Base-by-base conservation (phyloP, 192 early-diverging fungal genomes). In the Coemansia sp. region DNA sequence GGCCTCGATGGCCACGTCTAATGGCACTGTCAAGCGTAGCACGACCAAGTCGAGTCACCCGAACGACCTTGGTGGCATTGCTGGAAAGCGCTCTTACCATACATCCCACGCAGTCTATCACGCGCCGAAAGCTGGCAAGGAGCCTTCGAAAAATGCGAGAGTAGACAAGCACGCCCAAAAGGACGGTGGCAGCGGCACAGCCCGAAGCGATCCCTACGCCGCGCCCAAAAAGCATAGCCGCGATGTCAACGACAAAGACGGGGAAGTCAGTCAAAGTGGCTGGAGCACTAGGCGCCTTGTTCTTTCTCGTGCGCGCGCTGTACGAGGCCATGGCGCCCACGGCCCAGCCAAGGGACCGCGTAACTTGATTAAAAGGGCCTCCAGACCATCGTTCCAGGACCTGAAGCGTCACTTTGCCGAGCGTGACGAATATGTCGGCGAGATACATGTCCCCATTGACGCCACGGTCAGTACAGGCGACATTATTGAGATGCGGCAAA, bases 401-500 rank as follows among this genome's bases (percentile, higher is more conserved):
- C 8, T 78, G 11, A 15, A 21, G 48, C 61, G 66, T 51, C 76
- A 77, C 32, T 59, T 73, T 23, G 21, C 19, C 0, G 63, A 72
- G 32, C 65, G 31, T 64, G 41, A 45, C 0, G 62, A 42, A 27
- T 37, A 39, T 3, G 21, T 27, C 4, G 67, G 53, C n/a, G 60
- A 75, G 5, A 44, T 64, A 0, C 51, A 76, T 44, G 61, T 78
- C 11, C 76, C 81, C 4, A 75, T 78, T 15, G 65, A 55, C 31
- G 64, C 68, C 34, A 65, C 74, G 14, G 76, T 73, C 1, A 72
- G 58, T 57, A 77, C 69, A 1, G 81, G 81, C 32, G 81, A 84
- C 50, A 46, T 84, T 19, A 62, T 84, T 11, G 81, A 84, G 65
- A 37, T 84, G 55, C 73, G 73, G 41, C 4, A 57, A 3, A 44